Conservation (phyloP, 2,329 filamentous ascomycete species). For the Sporothrix brunneoviolacea region DNA sequence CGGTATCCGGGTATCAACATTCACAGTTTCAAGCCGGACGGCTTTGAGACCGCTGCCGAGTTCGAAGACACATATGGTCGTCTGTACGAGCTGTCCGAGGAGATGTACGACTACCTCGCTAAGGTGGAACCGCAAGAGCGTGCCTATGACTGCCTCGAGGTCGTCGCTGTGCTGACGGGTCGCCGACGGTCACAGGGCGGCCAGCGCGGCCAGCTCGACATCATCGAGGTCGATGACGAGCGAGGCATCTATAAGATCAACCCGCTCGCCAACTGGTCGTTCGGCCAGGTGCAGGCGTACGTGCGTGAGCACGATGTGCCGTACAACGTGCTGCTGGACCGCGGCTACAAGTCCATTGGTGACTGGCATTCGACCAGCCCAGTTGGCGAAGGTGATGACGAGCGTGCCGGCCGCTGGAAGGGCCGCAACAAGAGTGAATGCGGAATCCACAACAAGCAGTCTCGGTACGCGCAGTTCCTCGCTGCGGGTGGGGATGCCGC, state of each 20-base stretch:
- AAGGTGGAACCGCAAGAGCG: slow-evolving; percentile 96
- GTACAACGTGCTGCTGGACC: slow-evolving; percentile 85
- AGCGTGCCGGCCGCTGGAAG: slow-evolving; percentile 95
- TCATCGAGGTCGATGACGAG: slow-evolving; percentile 86
- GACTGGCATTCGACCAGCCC: slow-evolving; percentile 97
- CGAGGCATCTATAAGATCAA: slow-evolving; percentile 94
- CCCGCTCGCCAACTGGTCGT: slow-evolving; percentile 89
- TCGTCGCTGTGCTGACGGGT: slow-evolving; percentile 86
- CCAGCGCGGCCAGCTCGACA: slow-evolving; percentile 80
- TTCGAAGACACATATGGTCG: slow-evolving; percentile 79
- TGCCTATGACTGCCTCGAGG: slow-evolving; percentile 79
- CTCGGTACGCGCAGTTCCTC: slow-evolving; percentile 81
- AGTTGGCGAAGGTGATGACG: slow-evolving; percentile 85
- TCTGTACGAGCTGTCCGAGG: slow-evolving; percentile 77
- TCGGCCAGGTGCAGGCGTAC: slow-evolving; percentile 83
- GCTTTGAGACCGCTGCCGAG: slow-evolving; percentile 62
- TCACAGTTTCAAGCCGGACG: slow-evolving; percentile 84
- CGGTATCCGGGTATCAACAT: slow-evolving; percentile 74
- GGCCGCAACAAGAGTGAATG: slow-evolving; percentile 94
- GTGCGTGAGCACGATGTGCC: slow-evolving; percentile 81
- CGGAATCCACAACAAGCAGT: slow-evolving; percentile 97
- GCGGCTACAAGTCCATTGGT: slow-evolving; percentile 95
- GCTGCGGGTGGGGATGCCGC: slow-evolving; percentile 20
- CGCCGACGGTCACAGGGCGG: slow-evolving; percentile 88
- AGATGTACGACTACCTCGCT: slow-evolving; percentile 93